A percentile compares a stretch with the other conserved stretches of the same genome.
phyloP scores from a whole-genome alignment of 768 basidiomycete genomes.

The Trichaptum fuscoviolaceum region DNA sequence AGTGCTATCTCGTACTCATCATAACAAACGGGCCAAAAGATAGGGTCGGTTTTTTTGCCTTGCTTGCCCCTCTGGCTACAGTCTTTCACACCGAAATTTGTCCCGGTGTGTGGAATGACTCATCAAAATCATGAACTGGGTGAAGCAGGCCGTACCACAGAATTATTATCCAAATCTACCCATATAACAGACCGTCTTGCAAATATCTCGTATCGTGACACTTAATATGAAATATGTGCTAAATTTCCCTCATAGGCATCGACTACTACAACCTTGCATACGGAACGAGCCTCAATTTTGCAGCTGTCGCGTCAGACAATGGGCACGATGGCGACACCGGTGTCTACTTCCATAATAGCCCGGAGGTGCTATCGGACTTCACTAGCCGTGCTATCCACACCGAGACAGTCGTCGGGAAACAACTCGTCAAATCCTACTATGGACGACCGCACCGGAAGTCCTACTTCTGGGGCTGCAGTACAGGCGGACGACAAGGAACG shows the following conservation, averaged over 20 bases:
- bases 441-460: slow-evolving; percentile 16
- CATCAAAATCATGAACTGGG: no score
- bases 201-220: no score
- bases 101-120: no score
- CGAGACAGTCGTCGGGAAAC: slow-evolving; percentile 22
- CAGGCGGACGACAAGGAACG: slow-evolving; percentile 27
- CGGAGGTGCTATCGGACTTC: slow-evolving; percentile 26
- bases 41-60: no score
- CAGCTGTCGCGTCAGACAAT: slow-evolving; percentile 11
- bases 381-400: slow-evolving; percentile 24
- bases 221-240: no score
- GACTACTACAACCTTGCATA: slow-evolving; percentile 13
- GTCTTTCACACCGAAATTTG: no score
- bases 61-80: no score
- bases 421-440: slow-evolving; percentile 24
- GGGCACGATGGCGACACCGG: slow-evolving; percentile 14
- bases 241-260: slow-evolving; percentile 7
- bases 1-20: slow-evolving; percentile 10
- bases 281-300: slow-evolving; percentile 11
- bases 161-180: no score
- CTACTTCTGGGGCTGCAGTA: slow-evolving; percentile 27
- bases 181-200: no score
- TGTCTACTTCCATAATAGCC: slow-evolving; percentile 10
- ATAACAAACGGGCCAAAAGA: neutral
- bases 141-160: no score